Conservation (phyloP, 208 protist species). For the Novymonas esmeraldas region DNA sequence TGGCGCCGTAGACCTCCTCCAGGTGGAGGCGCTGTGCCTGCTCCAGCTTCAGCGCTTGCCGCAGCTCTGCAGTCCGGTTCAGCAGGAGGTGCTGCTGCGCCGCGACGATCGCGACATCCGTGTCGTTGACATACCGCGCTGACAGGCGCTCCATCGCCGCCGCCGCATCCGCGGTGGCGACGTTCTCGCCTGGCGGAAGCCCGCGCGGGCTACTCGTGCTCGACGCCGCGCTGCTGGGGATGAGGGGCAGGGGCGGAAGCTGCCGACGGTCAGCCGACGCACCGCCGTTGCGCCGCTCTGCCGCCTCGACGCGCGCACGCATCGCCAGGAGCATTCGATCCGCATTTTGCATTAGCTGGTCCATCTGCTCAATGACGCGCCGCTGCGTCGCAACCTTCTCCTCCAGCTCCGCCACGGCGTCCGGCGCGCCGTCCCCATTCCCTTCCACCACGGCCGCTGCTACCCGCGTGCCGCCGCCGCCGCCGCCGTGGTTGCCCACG, state of each 20-base stretch:
- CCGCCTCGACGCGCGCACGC: conserved; percentile 34
- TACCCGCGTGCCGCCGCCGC: background rate
- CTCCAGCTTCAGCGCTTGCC: conserved; percentile 39
- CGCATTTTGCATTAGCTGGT: conserved; percentile 43
- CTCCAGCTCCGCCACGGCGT: conserved; percentile 23
- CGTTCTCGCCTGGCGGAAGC: background rate
- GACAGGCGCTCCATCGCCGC: conserved; percentile 13
- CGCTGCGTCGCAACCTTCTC: conserved; percentile 30
- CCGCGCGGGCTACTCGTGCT: background rate
- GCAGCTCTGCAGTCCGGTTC: conserved; percentile 30
- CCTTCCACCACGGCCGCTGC: background rate
- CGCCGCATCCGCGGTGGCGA: conserved; percentile 13
- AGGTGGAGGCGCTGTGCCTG: conserved; percentile 50
- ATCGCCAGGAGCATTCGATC: conserved; percentile 41
- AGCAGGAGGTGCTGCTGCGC: conserved; percentile 24
- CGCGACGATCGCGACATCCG: conserved; percentile 25
- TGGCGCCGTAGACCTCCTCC: conserved; percentile 51
- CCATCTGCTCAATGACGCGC: conserved; percentile 41
- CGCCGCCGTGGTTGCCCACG: conserved; percentile 1
- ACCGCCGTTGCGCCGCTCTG: conserved; percentile 10
- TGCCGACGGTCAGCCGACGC: background rate
- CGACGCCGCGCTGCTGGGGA: background rate
- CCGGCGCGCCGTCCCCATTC: background rate
- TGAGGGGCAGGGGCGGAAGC: conserved; percentile 19
- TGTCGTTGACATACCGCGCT: conserved; percentile 24